Percentiles rank a stretch among this genome's conserved stretches.
Evolutionary conservation across 139 green algal species (phyloP).

Genomic region (Chlorella sp.): DNA sequence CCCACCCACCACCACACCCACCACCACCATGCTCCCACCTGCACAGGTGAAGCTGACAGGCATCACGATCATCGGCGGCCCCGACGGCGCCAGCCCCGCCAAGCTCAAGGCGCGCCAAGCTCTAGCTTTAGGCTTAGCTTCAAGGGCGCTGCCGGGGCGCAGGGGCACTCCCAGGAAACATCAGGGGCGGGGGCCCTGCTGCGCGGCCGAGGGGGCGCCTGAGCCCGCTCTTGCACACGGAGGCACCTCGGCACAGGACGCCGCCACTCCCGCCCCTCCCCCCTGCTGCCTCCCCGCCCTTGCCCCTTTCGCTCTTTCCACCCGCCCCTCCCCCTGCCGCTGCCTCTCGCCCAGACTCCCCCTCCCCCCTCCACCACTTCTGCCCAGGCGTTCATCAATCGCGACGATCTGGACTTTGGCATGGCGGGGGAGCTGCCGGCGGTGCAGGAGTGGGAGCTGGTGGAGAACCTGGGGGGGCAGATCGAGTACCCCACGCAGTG

Average conservation of each 20-base stretch:
- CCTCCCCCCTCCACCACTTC: background rate
- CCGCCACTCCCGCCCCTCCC: no score
- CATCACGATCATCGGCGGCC: conserved; percentile 71
- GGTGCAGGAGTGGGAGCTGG: conserved; percentile 83
- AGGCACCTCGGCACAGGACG: no score
- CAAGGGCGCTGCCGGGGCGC: no score
- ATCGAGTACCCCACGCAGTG: conserved; percentile 75
- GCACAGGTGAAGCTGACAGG: conserved; percentile 87
- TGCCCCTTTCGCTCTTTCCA: no score
- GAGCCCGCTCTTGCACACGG: no score
- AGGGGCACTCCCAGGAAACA: no score
- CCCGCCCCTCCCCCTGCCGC: background rate
- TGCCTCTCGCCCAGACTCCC: background rate
- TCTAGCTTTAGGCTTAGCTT: no score
- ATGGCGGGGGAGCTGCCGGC: conserved; percentile 52
- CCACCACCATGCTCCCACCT: no score
- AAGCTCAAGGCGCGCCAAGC: conserved; percentile 60
- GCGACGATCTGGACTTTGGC: conserved; percentile 86
- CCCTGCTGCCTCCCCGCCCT: no score
- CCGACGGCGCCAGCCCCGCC: conserved; percentile 37
- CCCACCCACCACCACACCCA: no score
- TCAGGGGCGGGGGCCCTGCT: no score
- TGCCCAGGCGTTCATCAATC: conserved; percentile 70
- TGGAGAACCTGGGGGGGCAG: conserved; percentile 55
- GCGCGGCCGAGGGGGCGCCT: no score